A percentile compares a stretch with the other conserved stretches of the same genome.
Conservation (phyloP, 2,329 filamentous ascomycete species). For the Penicillium sp. region DNA sequence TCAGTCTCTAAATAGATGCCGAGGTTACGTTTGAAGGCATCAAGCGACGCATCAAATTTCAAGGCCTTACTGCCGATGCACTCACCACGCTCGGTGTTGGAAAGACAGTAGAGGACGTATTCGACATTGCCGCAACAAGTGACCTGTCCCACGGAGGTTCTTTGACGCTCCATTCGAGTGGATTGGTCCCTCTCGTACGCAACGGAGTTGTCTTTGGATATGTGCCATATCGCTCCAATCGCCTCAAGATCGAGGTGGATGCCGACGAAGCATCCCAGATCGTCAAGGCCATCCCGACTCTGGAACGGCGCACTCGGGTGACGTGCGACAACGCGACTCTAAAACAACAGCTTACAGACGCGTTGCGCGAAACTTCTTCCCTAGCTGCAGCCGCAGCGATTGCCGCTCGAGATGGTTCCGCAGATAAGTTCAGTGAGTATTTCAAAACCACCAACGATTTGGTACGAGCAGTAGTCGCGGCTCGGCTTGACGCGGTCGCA, state of each 20-base stretch:
- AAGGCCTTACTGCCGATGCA: conserved; percentile 28
- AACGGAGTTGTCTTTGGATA: conserved; percentile 55
- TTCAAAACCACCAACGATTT: conserved; percentile 59
- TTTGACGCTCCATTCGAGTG: conserved; percentile 58
- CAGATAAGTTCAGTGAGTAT: conserved; percentile 47
- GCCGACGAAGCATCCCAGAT: conserved; percentile 55
- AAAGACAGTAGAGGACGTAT: conserved; percentile 31
- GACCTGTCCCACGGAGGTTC: conserved; percentile 52
- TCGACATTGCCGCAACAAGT: conserved; percentile 36
- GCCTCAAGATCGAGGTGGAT: conserved; percentile 58
- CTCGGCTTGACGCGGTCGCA: conserved; percentile 54
- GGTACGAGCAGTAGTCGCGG: conserved; percentile 52
- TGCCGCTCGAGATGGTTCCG: conserved; percentile 52
- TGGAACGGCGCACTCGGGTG: conserved; percentile 51
- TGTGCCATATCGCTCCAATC: conserved; percentile 60
- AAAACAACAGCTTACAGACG: conserved; percentile 48
- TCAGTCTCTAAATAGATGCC: conserved; percentile 21
- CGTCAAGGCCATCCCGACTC: conserved; percentile 45
- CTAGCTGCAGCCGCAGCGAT: conserved; percentile 50
- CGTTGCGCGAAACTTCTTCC: conserved; percentile 53
- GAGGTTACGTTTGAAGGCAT: conserved; percentile 36
- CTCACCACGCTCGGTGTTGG: conserved; percentile 32
- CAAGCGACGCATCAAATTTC: conserved; percentile 26
- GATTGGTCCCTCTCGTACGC: conserved; percentile 58
- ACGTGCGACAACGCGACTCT: conserved; percentile 56